Evolutionary conservation across 1,139 yeast genomes (phyloP).

Genomic region (Spencermartinsiella ligniputridi): DNA sequence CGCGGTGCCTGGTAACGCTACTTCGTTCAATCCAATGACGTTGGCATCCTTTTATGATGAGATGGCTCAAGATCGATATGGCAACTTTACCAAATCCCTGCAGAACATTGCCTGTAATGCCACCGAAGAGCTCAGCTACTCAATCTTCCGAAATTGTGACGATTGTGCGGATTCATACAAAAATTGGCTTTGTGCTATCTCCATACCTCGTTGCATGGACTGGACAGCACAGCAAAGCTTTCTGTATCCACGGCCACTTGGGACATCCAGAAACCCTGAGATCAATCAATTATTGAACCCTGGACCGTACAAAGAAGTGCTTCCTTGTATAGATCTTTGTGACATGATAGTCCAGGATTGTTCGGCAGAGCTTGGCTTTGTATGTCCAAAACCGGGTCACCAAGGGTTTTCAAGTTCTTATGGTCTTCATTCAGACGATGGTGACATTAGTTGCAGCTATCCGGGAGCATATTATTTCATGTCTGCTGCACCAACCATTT

Average conservation of each 20-base stretch:
- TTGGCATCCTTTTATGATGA: slow-evolving; percentile 55
- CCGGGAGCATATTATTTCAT: slow-evolving; percentile 34
- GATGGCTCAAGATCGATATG: slow-evolving; percentile 51
- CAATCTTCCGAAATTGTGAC: slow-evolving; percentile 67
- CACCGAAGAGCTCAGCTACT: slow-evolving; percentile 60
- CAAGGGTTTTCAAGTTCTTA: slow-evolving; percentile 21
- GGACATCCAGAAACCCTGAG: slow-evolving; percentile 58
- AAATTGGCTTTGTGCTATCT: slow-evolving; percentile 85
- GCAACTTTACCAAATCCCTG: slow-evolving; percentile 69
- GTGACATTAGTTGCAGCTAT: slow-evolving; percentile 34
- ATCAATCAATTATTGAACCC: slow-evolving; percentile 59
- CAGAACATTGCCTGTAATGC: slow-evolving; percentile 78
- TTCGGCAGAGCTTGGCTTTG: slow-evolving; percentile 69
- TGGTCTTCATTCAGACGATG: slow-evolving; percentile 29
- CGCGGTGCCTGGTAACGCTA: slow-evolving; percentile 65
- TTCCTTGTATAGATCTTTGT: slow-evolving; percentile 85
- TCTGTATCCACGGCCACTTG: slow-evolving; percentile 44
- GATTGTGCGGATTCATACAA: slow-evolving; percentile 71
- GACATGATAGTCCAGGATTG: slow-evolving; percentile 76
- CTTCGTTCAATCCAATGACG: slow-evolving; percentile 29
- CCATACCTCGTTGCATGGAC: slow-evolving; percentile 81
- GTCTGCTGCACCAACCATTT: slow-evolving; percentile 11
- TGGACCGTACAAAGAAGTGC: slow-evolving; percentile 65
- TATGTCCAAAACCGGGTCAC: slow-evolving; percentile 52
- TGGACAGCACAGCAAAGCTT: slow-evolving; percentile 44